Evolutionary conservation across 176 grass and related monocot species (phyloP), one percentile per base, ranked within the genome.

Genomic region (Paspalum notatum): DNA sequence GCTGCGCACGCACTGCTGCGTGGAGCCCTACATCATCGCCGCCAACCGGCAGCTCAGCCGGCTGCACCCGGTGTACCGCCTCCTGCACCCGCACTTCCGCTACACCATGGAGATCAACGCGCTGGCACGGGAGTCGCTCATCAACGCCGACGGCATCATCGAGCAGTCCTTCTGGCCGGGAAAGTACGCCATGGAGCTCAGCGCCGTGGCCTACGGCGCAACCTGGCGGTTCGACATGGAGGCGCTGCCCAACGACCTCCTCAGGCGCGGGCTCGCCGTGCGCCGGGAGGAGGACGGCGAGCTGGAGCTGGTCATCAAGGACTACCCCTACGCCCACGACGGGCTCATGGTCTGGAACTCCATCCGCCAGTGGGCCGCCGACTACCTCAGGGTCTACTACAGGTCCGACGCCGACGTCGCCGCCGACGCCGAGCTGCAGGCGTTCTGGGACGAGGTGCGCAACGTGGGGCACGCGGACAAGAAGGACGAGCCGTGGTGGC

Each of bases 21-120:
- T 86, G 0, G 95, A 98, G 80, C 90, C 95, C 1, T 98, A 98
- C 88, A 87, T 94, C 82, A 86, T 98, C 73, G 95, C 95, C 0
- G 68, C 90, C 5, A 91, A 98, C 83, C 86, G 95, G 65, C 95
- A 89, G 68, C 85, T 98, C 4, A 98, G 95, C 74, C 78, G 70
- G 32, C 90, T 98, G 83, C 95, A 98, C 74, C 95, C 95, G 1
- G 66, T 98, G 20, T 84, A 92, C 77, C 88, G 90, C 24, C 77
- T 98, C 26, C 84, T 98, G 54, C 92, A 94, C 71, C 95, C 95
- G 26, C 90, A 94, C 81, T 94, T 98, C 85, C 86, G 92, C 16
- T 98, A 91, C 88, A 98, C 95, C 12, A 89, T 93, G 88, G 95
- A 98, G 90, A 94, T 98, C 73, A 98, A 98, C 64, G 84, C 88